Base-by-base conservation (phyloP, 140 eudicot genomes). In the Erigeron philadelphicus region DNA sequence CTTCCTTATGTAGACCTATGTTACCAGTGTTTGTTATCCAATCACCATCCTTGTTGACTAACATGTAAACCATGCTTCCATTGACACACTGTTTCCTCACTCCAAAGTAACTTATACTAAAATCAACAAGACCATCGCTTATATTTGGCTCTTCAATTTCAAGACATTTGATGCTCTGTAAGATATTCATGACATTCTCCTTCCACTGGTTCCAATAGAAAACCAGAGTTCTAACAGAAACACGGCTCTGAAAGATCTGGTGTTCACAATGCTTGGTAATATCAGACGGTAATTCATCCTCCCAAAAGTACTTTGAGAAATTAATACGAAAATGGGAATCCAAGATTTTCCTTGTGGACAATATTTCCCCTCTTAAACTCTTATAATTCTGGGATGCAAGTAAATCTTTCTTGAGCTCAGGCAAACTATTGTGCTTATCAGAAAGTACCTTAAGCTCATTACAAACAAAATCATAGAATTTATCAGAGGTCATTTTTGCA, bases 91-190 rank as follows among this genome's bases (percentile, higher is more conserved):
- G 72, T 64, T 79, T 67, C 52, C 79, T 46, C 21, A 72, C 78
- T 3, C 95, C 95, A 71, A 84, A 83, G 45, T 82, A 87, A 62
- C 74, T 67, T 40, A 84, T 21, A 76, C 85, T 75, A 64, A 84
- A 84, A 12, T 78, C 84, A 7, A 67, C 74, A 59, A 46, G 23
- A 12, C 48, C 72, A 5, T n/a, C 35, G 64, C 15, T 52, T 47
- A 71, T 13, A 58, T 56, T 9, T 8, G 23, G 10, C 15, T 76
- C 80, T 11, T 50, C 61, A 41, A 46, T 53, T 15, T 77, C 80
- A 12, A 84, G 46, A 23, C 59, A 42, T 6, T n/a, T 61, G 23
- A 84, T 83, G 75, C 59, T 73, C 52, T 72, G 72, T 3, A 80
- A 74, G 50, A 84, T 46, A 25, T 56, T 18, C 35, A 70, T 58